Conservation (phyloP, 805 yeast genomes). For the Candida sphagnicola region DNA sequence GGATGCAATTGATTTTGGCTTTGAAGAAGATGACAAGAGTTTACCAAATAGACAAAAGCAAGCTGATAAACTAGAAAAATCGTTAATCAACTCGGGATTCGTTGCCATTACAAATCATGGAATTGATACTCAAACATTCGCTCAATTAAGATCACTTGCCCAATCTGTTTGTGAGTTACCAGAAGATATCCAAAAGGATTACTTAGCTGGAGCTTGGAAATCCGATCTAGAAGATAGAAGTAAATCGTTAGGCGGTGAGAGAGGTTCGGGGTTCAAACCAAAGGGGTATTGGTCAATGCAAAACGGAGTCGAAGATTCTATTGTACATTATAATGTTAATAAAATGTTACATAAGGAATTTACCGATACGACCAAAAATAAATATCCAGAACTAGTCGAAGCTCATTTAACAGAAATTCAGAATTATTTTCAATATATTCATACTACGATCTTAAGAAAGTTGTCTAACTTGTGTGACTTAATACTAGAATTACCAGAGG, state of each 20-base stretch:
- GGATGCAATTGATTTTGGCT: conserved; percentile 35
- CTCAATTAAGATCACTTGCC: conserved; percentile 34
- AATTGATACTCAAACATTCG: conserved; percentile 25
- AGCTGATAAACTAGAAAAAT: conserved; percentile 35
- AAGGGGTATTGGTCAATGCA: conserved; percentile 28
- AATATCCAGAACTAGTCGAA: conserved; percentile 21
- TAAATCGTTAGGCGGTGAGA: conserved; percentile 24
- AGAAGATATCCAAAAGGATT: conserved; percentile 33
- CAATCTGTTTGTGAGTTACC: conserved; percentile 40
- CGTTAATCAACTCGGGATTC: conserved; percentile 42
- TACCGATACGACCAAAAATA: conserved; percentile 14
- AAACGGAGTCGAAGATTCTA: conserved; percentile 24
- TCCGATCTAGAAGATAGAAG: conserved; percentile 24
- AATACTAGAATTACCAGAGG: conserved; percentile 25
- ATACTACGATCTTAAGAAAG: conserved; percentile 18
- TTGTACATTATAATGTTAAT: conserved; percentile 24
- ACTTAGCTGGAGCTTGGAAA: conserved; percentile 37
- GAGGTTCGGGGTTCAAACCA: conserved; percentile 28
- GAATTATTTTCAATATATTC: conserved; percentile 19
- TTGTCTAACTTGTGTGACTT: conserved; percentile 22
- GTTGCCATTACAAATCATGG: conserved; percentile 43
- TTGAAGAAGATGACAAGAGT: conserved; percentile 30
- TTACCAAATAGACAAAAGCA: conserved; percentile 22
- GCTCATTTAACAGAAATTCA: conserved; percentile 21
- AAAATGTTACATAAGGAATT: conserved; percentile 21